These are phyloP conservation scores for Volvox reticuliferus DNA, from an alignment of 139 green algal genomes.

Conservation along the genomic window DNA sequence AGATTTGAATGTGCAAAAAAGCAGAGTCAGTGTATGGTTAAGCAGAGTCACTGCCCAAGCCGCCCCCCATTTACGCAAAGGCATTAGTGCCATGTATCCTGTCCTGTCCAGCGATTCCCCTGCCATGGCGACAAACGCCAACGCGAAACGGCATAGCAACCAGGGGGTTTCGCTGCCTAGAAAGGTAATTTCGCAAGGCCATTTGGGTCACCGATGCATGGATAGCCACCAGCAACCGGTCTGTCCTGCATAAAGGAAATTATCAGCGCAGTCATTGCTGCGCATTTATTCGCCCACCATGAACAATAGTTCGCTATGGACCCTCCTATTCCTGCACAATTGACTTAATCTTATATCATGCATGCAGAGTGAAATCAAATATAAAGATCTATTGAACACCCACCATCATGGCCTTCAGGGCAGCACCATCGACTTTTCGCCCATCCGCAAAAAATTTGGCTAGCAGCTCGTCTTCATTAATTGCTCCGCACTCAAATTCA, in stretches of 20 bases:
- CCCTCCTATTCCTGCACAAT: no score
- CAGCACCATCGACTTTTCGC: conserved; percentile 73
- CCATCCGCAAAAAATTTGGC: conserved; percentile 87
- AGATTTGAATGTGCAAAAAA: no score
- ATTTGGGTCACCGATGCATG: conserved; percentile 35
- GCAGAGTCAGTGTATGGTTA: no score
- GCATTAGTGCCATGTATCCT: neutral
- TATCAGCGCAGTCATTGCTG: neutral
- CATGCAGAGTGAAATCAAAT: no score
- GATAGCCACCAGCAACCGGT: conserved; percentile 40
- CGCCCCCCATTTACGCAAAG: no score
- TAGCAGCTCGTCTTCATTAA: conserved; percentile 79
- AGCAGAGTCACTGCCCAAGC: no score
- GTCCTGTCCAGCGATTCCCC: neutral
- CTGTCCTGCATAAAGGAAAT: conserved; percentile 35
- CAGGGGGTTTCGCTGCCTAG: neutral
- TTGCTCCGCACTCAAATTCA: conserved; percentile 85
- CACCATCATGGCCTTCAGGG: conserved; percentile 74
- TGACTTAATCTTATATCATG: no score
- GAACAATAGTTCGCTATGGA: no score
- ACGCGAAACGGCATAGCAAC: neutral
- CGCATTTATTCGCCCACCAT: no score
- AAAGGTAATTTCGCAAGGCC: neutral
- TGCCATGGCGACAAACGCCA: neutral
- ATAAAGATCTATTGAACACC: neutral